phyloP scores from a whole-genome alignment of 2,329 filamentous ascomycete species.

The Fusarium compactum region DNA sequence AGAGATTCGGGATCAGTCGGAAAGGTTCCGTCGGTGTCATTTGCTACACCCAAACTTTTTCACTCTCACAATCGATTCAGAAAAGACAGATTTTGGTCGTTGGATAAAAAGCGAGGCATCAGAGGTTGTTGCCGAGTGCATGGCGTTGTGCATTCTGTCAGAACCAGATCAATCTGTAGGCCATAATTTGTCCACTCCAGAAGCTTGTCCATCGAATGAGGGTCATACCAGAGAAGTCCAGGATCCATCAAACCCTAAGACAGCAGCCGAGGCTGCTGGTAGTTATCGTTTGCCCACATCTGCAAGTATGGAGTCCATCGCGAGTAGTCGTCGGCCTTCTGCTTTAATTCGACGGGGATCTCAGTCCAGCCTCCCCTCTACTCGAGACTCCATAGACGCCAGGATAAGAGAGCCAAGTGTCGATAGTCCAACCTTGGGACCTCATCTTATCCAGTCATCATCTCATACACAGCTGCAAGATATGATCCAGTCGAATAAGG shows the following conservation, averaged over 20 bases:
- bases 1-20: conserved; percentile 80
- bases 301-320: conserved; percentile 59
- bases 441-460: conserved; percentile 60
- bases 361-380: conserved; percentile 64
- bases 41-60: conserved; percentile 88
- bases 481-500: conserved; percentile 70
- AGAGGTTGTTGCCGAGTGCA: conserved; percentile 83
- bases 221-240: conserved; percentile 51
- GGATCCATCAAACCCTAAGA: conserved; percentile 57
- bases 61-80: conserved; percentile 80
- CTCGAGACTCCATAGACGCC: conserved; percentile 54
- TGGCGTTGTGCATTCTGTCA: conserved; percentile 68
- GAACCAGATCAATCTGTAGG: conserved; percentile 46
- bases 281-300: conserved; percentile 67
- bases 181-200: conserved; percentile 40
- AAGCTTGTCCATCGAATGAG: conserved; percentile 44
- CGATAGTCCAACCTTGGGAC: conserved; percentile 74
- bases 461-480: conserved; percentile 70
- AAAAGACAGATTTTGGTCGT: conserved; percentile 79
- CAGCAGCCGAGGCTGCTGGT: conserved; percentile 52
- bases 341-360: conserved; percentile 57
- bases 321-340: conserved; percentile 55
- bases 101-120: conserved; percentile 85
- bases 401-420: conserved; percentile 53
- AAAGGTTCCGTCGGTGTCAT: conserved; percentile 79